Percentiles rank a stretch among this genome's conserved stretches.
These are phyloP conservation scores for Cladophialophora carrionii DNA, from an alignment of 2,329 filamentous ascomycete species.

Conservation along the genomic window DNA sequence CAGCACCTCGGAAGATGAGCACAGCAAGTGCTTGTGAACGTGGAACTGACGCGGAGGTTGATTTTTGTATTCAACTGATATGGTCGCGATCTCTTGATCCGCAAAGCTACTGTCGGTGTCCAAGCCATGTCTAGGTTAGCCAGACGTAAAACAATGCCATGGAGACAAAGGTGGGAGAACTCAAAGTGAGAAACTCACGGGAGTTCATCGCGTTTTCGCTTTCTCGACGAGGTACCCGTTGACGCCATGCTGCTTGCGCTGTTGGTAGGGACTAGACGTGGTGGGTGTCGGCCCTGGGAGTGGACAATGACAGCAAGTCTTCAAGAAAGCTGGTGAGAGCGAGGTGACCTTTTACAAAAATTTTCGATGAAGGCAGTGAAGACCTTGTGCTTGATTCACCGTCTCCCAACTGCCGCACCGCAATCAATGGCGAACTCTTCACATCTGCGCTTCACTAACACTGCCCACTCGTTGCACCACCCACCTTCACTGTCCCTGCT, in stretches of 20 bases:
- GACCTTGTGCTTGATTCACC: background rate
- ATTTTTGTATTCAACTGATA: too few species aligned
- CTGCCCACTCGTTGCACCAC: background rate
- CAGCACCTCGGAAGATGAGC: too few species aligned
- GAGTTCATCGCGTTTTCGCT: too few species aligned
- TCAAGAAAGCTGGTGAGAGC: background rate
- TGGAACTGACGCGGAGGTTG: too few species aligned
- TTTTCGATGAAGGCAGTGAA: background rate
- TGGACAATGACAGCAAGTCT: background rate
- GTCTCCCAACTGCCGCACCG: background rate
- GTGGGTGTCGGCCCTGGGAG: background rate
- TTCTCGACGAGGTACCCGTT: too few species aligned
- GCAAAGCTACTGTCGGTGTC: too few species aligned
- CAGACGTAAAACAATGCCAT: too few species aligned
- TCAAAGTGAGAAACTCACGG: too few species aligned
- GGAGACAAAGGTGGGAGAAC: too few species aligned
- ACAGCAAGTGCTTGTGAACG: too few species aligned
- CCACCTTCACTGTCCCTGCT: background rate
- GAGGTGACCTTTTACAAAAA: background rate
- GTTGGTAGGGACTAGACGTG: background rate
- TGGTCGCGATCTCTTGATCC: too few species aligned
- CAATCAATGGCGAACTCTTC: background rate
- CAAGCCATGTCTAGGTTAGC: too few species aligned
- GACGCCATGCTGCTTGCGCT: background rate
- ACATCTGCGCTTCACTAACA: background rate